Evolutionary conservation across 106 monocot species (phyloP), one percentile per base, ranked within the genome.

Genomic region (Platanthera zijinensis): DNA sequence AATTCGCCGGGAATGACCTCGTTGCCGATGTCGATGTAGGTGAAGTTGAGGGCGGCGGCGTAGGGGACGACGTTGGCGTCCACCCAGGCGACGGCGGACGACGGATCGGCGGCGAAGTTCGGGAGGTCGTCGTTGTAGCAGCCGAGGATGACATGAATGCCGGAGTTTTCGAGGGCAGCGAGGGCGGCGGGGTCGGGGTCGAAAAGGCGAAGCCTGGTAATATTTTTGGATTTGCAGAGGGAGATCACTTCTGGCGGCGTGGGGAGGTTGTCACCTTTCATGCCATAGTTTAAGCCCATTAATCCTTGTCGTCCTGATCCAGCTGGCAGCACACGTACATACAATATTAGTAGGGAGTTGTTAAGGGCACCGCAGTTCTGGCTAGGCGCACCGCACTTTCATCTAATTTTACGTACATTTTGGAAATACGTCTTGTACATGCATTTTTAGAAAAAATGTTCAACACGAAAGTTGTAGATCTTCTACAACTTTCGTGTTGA

Each of bases 11-110:
- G 90, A 45, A 93, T 86, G 77, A 90, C 79, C 75, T 94, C 94
- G 83, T 94, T 94, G 28, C 94, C 90, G 13, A 83, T 88, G 67
- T 80, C 72, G 28, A 94, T 84, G 76, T 80, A 87, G n/a, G 75
- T 74, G 74, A 93, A 85, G 3, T 74, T 49, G 52, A 80, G 74
- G 30, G 63, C 11, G 12, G 30, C 18, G 15, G 79, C 50, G 39
- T 77, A 74, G 18, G 72, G 80, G 19, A 69, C 30, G 22, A 85
- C 50, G 30, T 78, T 81, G 77, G 52, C 48, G 10, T 28, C 62
- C 19, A 86, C 73, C 86, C 86, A 86, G 0, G 79, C 50, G 3
- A 18, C 18, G 1, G 86, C 86, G 30, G 56, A 50, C 6, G 78
- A 62, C 8, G 56, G 49, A 72, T 47, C 51, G 6, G 6, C 21